Conservation (phyloP, 2,329 filamentous ascomycete species). For the Xylariaceae sp. region DNA sequence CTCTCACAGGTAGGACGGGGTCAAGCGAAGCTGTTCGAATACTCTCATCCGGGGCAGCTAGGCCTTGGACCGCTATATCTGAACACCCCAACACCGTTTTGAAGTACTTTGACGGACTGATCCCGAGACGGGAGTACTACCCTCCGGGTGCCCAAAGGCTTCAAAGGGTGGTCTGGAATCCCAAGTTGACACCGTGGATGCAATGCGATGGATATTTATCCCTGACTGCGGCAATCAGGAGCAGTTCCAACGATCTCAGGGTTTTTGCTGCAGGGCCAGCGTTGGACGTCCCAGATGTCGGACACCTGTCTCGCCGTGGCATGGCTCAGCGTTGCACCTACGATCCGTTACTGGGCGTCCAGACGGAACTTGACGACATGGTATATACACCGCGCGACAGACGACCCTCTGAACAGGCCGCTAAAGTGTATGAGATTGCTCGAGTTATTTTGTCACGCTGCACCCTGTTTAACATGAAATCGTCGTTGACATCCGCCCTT, state of each 20-base stretch:
- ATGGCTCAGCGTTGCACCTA: constrained; percentile 17
- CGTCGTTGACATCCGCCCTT: constrained; percentile 12
- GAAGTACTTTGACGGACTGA: constrained; percentile 23
- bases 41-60: constrained; percentile 44
- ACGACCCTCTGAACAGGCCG: constrained; percentile 1
- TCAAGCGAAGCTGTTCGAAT: constrained; percentile 53
- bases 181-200: constrained; percentile 29
- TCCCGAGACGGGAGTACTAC: constrained; percentile 33
- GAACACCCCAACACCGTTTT: constrained; percentile 5
- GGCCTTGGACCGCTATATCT: constrained; percentile 41
- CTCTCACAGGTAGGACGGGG: constrained; percentile 8
- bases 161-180: constrained; percentile 34
- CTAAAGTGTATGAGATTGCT: constrained; percentile 16
- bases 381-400: constrained; percentile 22
- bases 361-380: constrained; percentile 1
- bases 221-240: constrained; percentile 26
- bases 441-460: constrained; percentile 15
- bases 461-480: constrained; percentile 6
- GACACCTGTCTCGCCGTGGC: constrained; percentile 19
- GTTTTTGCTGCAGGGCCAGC: neutral
- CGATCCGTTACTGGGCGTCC: constrained; percentile 11
- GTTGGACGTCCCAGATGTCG: neutral
- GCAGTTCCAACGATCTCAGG: constrained; percentile 28
- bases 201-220: constrained; percentile 36
- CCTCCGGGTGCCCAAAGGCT: constrained; percentile 30